Base-by-base conservation (phyloP, 257 asterid species). In the Coffea eugenioides region DNA sequence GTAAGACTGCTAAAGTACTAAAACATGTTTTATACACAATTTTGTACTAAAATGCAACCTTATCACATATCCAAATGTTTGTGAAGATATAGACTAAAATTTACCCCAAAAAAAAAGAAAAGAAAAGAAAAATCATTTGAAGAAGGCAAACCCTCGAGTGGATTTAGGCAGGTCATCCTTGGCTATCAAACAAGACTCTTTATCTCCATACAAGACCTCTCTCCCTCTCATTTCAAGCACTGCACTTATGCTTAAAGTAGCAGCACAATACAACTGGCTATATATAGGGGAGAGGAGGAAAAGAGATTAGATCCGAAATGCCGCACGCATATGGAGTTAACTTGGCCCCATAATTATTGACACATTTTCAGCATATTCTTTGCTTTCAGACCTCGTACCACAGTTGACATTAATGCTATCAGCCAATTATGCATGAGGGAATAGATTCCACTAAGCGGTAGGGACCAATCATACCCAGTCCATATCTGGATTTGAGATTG, bases 91-190 rank as follows among this genome's bases (percentile, higher is more conserved):
- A 11, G 4, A 13, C 57, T 12, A 13, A 12, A 1, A 1, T 52
- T 12, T 51, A 8, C 8, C 8, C 8, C 8, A 15, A n/a, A 31
- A 64, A 62, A 27, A 23, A 27, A 27, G 27, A 27, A 27, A 20
- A 31, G 34, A 31, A 31, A 31, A 31, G 34, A 31, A 31, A 31
- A 31, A 31, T 31, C 1, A 46, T 46, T 46, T 46, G 36, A 13
- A 68, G 12, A 73, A 4, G 52, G 21, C 23, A 34, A 27, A 34
- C 46, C 39, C 76, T 16, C 2, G 61, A 72, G 56, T 43, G 8
- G 51, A 15, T 74, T 74, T 74, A 74, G 78, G 78, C 78, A 74
- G 51, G 77, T 31, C 67, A 73, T 73, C 77, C 77, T 73, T 73
- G 77, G 77, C 71, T 59, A 45, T 56, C 73, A 68, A 48, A 77